These are phyloP conservation scores for Quercus tomentella DNA, from an alignment of 331 rosid genomes.

Conservation along the genomic window DNA sequence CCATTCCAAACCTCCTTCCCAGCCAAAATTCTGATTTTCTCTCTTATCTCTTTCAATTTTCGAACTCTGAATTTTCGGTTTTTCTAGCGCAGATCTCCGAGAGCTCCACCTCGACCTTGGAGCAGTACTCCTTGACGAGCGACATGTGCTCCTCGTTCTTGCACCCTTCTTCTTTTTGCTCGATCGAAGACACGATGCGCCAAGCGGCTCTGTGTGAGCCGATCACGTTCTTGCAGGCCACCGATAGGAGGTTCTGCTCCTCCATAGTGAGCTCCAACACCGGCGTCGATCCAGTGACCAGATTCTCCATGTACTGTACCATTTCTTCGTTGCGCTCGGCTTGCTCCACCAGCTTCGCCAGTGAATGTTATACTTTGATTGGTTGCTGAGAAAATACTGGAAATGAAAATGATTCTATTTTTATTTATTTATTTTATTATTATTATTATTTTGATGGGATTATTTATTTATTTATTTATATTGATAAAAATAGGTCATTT, in stretches of 20 bases:
- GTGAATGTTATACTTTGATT: too few relatives aligned
- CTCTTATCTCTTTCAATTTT: too few relatives aligned
- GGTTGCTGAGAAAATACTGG: too few relatives aligned
- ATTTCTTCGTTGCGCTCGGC: slow-evolving; percentile 83
- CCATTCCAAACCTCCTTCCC: too few relatives aligned
- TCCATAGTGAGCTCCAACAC: slow-evolving; percentile 65
- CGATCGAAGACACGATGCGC: slow-evolving; percentile 77
- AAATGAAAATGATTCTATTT: too few relatives aligned
- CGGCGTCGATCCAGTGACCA: slow-evolving; percentile 52
- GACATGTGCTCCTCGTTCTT: slow-evolving; percentile 71
- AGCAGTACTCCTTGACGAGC: slow-evolving; percentile 54
- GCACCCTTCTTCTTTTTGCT: slow-evolving; percentile 75
- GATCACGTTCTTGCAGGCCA: slow-evolving; percentile 72
- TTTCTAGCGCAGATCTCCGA: slow-evolving; percentile 45
- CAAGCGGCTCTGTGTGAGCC: slow-evolving; percentile 84
- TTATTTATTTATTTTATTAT: too few relatives aligned
- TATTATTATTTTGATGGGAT: too few relatives aligned
- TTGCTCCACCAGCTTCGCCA: slow-evolving; percentile 73
- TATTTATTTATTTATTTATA: too few relatives aligned
- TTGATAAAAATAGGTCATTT: too few relatives aligned
- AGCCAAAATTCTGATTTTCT: too few relatives aligned
- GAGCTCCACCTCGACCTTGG: slow-evolving; percentile 61
- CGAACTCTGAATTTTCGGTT: too few relatives aligned
- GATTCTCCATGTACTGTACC: slow-evolving; percentile 81
- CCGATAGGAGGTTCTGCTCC: slow-evolving; percentile 71